A percentile compares a stretch with the other conserved stretches of the same genome.
These are phyloP conservation scores for Schoenoplectus triqueter DNA, from an alignment of 202 grass and related monocot genomes.

Conservation along the genomic window DNA sequence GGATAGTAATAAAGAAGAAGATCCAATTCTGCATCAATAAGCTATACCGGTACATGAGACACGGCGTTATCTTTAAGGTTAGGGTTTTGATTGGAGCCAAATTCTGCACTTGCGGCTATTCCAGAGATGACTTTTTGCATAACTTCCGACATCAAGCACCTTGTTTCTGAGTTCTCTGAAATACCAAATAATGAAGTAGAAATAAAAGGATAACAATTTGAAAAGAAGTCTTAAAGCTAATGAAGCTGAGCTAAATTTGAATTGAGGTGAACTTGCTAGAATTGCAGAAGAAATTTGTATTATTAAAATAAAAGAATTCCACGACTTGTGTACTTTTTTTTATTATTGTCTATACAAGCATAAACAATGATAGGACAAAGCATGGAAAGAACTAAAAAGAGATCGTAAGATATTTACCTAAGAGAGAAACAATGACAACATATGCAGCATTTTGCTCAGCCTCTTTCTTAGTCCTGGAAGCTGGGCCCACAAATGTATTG, in stretches of 20 bases:
- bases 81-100: neutral
- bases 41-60: neutral
- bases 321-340: neutral
- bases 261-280: neutral
- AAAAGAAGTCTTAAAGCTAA: neutral
- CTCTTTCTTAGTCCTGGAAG: constrained; percentile 33
- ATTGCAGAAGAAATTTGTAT: constrained; percentile 7
- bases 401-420: constrained; percentile 18
- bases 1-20: neutral
- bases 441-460: constrained; percentile 34
- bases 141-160: constrained; percentile 20
- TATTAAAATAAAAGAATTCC: neutral
- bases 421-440: constrained; percentile 23
- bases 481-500: constrained; percentile 19
- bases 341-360: neutral
- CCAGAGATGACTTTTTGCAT: neutral
- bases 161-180: constrained; percentile 32
- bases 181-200: neutral
- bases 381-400: constrained; percentile 7
- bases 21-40: neutral
- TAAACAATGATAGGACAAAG: neutral
- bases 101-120: neutral
- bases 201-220: neutral
- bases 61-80: neutral
- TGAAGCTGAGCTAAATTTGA: neutral